Evolutionary conservation across 306 rosid genomes (phyloP), one percentile per base, ranked within the genome.

Genomic region (Abrus pulchellus): DNA sequence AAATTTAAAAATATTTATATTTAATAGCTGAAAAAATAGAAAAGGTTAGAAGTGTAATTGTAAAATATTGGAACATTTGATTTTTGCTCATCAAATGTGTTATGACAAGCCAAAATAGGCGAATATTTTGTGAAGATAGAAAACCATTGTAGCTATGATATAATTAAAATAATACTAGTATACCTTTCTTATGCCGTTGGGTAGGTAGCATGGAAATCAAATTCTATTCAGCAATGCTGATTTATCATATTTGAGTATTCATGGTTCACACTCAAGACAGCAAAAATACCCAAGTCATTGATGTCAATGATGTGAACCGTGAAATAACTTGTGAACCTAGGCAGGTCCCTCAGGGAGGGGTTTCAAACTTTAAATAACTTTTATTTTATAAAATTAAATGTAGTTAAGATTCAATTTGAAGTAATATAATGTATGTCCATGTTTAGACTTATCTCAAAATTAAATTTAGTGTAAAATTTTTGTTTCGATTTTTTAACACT

Each of bases 261-360:
- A 30, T 8, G 32, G 66, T 48, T 63, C 56, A 3, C 55, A 44
- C 70, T 57, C 33, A 5, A 3, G 36, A 38, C 5, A 44, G 49
- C 29, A 61, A 59, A 59, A 60, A 7, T 36, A 36, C 30, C 53
- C 48, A 11, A 27, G 30, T 66, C 80, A 34, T 69, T 61, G 52
- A 75, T 47, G 80, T 7, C 36, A 74, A 56, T 56, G 69, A 52
- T 12, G 82, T 20, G 63, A 59, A 68, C 85, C 44, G 1, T 3
- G 2, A 82, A 68, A 68, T 59, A 32, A 74, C 61, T 36, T 81
- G 64, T 50, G 33, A 77, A 32, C 59, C 55, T 20, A 20, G 20
- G 20, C 12, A 14, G 50, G 9, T 61, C 60, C 8, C 14, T 76
- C 68, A 41, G 38, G 1, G 50, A 36, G 40, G 40, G 40, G 40